Evolutionary conservation across 1,139 yeast genomes (phyloP).

Genomic region (Pichia cactophila): DNA sequence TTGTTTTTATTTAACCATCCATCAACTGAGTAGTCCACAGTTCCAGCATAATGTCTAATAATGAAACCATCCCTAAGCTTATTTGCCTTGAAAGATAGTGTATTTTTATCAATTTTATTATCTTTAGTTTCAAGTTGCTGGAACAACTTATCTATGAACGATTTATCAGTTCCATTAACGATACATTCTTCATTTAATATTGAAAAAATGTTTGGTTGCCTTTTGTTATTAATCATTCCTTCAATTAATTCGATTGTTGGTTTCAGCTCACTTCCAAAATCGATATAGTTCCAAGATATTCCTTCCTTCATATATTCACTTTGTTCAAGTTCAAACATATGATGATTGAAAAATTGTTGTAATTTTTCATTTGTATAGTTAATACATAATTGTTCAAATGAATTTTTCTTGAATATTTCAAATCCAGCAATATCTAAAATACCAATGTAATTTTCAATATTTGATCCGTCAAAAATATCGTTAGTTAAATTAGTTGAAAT

Average conservation of each 20-base stretch:
- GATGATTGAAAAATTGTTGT: conserved; percentile 96
- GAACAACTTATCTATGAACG: conserved; percentile 76
- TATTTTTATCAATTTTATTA: conserved; percentile 37
- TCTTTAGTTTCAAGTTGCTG: conserved; percentile 50
- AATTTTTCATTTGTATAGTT: conserved; percentile 93
- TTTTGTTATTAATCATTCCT: conserved; percentile 34
- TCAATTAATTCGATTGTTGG: conserved; percentile 93
- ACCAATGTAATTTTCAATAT: conserved; percentile 63
- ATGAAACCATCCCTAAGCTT: conserved; percentile 65
- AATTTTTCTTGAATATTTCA: conserved; percentile 85
- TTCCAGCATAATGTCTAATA: conserved; percentile 89
- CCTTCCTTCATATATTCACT: conserved; percentile 90
- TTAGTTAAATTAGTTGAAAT: conserved; percentile 5
- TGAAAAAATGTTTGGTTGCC: conserved; percentile 69
- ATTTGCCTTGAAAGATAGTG: conserved; percentile 39
- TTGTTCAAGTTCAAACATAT: conserved; percentile 94
- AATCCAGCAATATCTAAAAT: conserved; percentile 96
- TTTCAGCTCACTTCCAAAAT: conserved; percentile 93
- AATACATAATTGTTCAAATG: conserved; percentile 94
- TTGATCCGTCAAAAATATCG: conserved; percentile 8
- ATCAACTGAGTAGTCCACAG: conserved; percentile 83
- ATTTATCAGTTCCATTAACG: conserved; percentile 73
- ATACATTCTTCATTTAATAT: conserved; percentile 92
- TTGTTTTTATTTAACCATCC: conserved; percentile 94
- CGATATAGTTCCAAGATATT: conserved; percentile 93